Percentiles rank a stretch among this genome's conserved stretches.
Evolutionary conservation across 805 yeast genomes (phyloP).

Genomic region (Clavispora phyllophila): DNA sequence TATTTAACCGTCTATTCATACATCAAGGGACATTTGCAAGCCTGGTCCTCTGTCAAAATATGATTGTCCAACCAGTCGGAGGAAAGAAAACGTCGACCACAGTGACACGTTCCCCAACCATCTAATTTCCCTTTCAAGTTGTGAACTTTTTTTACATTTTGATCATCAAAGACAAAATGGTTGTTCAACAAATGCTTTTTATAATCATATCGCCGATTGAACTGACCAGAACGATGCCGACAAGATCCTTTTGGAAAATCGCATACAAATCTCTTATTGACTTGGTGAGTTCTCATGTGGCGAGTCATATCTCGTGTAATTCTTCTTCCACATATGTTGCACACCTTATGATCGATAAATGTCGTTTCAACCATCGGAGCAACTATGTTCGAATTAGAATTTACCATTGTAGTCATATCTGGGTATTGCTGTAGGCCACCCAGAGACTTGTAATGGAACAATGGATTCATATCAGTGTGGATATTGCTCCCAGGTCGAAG

Average conservation of each 20-base stretch:
- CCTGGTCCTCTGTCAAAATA: constrained; percentile 22
- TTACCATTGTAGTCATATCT: constrained; percentile 36
- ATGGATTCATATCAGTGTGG: neutral
- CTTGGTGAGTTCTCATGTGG: constrained; percentile 59
- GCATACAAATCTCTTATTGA: constrained; percentile 52
- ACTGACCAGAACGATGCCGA: constrained; percentile 54
- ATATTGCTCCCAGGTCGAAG: neutral
- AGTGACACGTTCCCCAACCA: constrained; percentile 47
- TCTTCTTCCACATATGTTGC: constrained; percentile 49
- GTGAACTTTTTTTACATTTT: constrained; percentile 38
- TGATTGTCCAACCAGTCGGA: constrained; percentile 36
- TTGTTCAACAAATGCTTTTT: constrained; percentile 59
- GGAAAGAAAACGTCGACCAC: constrained; percentile 31
- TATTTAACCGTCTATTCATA: constrained; percentile 1
- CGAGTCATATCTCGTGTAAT: constrained; percentile 59
- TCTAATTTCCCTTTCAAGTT: constrained; percentile 50
- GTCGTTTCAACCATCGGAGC: constrained; percentile 34
- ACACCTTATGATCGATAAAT: constrained; percentile 37
- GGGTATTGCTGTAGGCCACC: constrained; percentile 17
- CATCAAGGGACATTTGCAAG: constrained; percentile 17
- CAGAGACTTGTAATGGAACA: neutral
- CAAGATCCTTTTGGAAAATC: constrained; percentile 52
- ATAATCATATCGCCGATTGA: constrained; percentile 64
- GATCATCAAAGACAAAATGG: constrained; percentile 53
- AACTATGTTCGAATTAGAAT: constrained; percentile 27